phyloP scores from a whole-genome alignment of 2,329 filamentous ascomycete species.

The Septoria petroselini region DNA sequence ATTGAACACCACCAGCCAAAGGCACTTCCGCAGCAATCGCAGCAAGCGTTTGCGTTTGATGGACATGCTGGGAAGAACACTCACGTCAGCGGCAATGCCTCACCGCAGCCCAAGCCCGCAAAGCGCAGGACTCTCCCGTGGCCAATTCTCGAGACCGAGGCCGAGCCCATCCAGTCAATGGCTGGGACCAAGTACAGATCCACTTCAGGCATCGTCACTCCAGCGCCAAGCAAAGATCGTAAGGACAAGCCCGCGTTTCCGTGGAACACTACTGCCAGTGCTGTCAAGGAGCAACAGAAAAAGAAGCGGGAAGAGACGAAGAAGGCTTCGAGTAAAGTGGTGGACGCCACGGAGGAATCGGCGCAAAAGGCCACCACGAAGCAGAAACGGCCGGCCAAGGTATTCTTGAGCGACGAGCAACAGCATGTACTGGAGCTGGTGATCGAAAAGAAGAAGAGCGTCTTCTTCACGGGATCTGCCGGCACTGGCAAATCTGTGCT shows the following conservation, averaged over 20 bases:
- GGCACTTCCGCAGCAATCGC: slow-evolving; percentile 13
- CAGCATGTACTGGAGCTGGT: slow-evolving; percentile 79
- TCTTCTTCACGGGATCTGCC: slow-evolving; percentile 97
- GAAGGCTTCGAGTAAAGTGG: slow-evolving; percentile 50
- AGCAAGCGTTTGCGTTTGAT: slow-evolving; percentile 25
- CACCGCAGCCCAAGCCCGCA: slow-evolving; percentile 39
- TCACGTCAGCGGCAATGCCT: neutral
- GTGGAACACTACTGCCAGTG: slow-evolving; percentile 74
- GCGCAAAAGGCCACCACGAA: slow-evolving; percentile 47
- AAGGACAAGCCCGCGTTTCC: slow-evolving; percentile 45
- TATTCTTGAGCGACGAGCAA: slow-evolving; percentile 84
- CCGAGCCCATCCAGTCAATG: slow-evolving; percentile 17
- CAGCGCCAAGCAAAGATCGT: slow-evolving; percentile 33
- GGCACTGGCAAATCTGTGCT: slow-evolving; percentile 94
- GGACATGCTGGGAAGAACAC: slow-evolving; percentile 4
- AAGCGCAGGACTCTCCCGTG: slow-evolving; percentile 69
- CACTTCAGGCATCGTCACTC: slow-evolving; percentile 40
- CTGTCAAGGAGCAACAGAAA: slow-evolving; percentile 74
- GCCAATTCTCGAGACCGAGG: slow-evolving; percentile 35
- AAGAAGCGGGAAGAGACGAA: slow-evolving; percentile 62
- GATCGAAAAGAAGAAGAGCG: slow-evolving; percentile 73
- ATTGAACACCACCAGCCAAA: slow-evolving; percentile 40
- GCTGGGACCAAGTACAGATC: slow-evolving; percentile 11
- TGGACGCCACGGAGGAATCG: slow-evolving; percentile 47
- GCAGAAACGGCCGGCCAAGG: slow-evolving; percentile 50